Percentiles rank a stretch among this genome's conserved stretches.
Conservation (phyloP, 257 asterid genomes). For the Jasminum sambac region DNA sequence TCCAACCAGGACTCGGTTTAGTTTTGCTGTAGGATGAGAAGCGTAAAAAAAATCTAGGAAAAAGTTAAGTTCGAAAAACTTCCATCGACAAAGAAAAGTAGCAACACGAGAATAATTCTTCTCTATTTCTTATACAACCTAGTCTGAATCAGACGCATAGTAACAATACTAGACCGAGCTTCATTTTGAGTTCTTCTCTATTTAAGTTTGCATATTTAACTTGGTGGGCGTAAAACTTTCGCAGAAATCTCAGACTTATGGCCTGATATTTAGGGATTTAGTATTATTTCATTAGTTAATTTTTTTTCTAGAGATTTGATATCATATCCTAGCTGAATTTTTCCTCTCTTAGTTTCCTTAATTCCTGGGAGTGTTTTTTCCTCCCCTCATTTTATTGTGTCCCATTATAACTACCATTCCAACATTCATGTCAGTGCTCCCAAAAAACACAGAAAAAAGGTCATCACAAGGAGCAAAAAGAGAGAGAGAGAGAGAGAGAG, state of each 20-base stretch:
- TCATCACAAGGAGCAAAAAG: too few relatives aligned
- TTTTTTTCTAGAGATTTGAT: too few relatives aligned
- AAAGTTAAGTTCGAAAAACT: neutral
- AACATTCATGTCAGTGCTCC: neutral
- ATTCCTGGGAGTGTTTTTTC: neutral
- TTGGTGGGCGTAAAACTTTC: too few relatives aligned
- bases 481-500: too few relatives aligned
- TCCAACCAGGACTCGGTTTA: neutral
- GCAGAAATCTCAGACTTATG: too few relatives aligned
- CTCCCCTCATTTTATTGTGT: too few relatives aligned
- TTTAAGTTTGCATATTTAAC: too few relatives aligned
- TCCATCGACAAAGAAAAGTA: neutral
- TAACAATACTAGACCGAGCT: neutral
- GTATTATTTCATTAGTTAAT: too few relatives aligned
- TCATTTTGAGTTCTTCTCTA: too few relatives aligned
- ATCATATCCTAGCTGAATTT: neutral
- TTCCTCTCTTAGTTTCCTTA: neutral
- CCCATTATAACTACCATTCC: neutral
- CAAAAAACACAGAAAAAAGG: neutral
- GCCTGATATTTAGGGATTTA: too few relatives aligned
- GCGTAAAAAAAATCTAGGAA: neutral
- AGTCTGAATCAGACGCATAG: neutral
- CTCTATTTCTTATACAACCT: neutral
- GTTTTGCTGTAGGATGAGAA: neutral
- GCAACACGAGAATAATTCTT: neutral